Percentiles rank a stretch among this genome's conserved stretches.
Evolutionary conservation across 805 yeast species (phyloP).

Genomic region (Metschnikowia hibisci): DNA sequence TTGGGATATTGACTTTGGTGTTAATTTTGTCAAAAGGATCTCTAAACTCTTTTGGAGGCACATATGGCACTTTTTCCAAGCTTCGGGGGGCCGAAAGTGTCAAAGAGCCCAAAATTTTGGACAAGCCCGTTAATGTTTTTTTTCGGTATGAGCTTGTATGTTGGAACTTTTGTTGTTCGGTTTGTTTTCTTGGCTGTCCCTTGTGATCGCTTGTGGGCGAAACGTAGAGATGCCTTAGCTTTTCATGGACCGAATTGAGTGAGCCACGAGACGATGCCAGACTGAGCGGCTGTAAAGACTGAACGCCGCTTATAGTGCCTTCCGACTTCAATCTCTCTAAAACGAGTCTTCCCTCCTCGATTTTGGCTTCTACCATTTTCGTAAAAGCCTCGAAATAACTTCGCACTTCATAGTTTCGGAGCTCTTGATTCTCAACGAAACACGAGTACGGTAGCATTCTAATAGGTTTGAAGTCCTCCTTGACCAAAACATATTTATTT

Average conservation of each 20-base stretch:
- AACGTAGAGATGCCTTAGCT: conserved; percentile 32
- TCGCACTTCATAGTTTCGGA: conserved; percentile 18
- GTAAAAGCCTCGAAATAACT: conserved; percentile 34
- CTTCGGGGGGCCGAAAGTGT: conserved; percentile 35
- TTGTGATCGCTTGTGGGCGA: conserved; percentile 21
- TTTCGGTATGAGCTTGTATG: conserved; percentile 31
- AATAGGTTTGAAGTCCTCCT: conserved; percentile 30
- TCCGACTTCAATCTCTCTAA: conserved; percentile 9
- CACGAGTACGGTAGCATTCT: conserved; percentile 32
- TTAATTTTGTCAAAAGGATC: conserved; percentile 12
- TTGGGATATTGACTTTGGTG: conserved; percentile 27
- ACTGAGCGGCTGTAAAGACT: conserved; percentile 11
- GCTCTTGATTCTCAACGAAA: conserved; percentile 20
- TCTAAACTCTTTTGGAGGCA: conserved; percentile 31
- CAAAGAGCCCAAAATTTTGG: conserved; percentile 29
- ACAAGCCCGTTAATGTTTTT: conserved; percentile 31
- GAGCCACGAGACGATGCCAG: conserved; percentile 12
- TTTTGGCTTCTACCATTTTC: conserved; percentile 26
- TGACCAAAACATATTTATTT: conserved; percentile 37
- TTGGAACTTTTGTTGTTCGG: conserved; percentile 26
- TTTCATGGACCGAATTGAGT: conserved; percentile 11
- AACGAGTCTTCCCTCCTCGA: conserved; percentile 19
- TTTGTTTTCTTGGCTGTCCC: conserved; percentile 11
- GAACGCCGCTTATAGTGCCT: neutral
- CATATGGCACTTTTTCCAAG: conserved; percentile 26